Conservation (phyloP, 495 filamentous ascomycete genomes). For the Evansstolkia leycettana region DNA sequence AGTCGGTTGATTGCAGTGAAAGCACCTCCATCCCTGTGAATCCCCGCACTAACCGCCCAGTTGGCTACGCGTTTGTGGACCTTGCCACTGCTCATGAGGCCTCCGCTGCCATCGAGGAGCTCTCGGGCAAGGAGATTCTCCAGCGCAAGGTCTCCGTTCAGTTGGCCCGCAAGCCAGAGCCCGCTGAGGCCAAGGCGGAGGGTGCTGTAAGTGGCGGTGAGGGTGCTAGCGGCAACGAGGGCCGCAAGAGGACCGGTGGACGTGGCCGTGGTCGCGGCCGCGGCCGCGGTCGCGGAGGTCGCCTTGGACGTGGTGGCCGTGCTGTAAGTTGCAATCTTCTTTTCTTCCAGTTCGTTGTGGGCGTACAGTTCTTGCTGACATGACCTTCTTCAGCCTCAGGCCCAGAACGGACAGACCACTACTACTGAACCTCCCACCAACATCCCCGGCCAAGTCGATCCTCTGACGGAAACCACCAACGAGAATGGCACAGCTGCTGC, state of each 20-base stretch:
- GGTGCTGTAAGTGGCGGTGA: conserved; percentile 52
- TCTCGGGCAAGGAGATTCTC: conserved; percentile 92
- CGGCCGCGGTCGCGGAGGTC: conserved; percentile 57
- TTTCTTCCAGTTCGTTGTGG: background rate
- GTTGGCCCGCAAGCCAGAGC: conserved; percentile 92
- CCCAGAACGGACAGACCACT: conserved; percentile 16
- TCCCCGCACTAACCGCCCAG: conserved; percentile 92
- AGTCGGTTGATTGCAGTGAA: conserved; percentile 48
- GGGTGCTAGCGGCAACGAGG: conserved; percentile 57
- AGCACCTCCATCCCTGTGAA: conserved; percentile 97
- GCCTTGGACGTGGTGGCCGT: conserved; percentile 53
- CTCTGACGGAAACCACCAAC: conserved; percentile 50
- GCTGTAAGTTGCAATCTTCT: conserved; percentile 44
- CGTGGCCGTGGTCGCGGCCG: conserved; percentile 66
- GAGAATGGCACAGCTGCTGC: conserved; percentile 41
- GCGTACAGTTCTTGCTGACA: too few species aligned
- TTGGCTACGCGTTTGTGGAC: conserved; percentile 98
- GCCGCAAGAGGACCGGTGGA: conserved; percentile 67
- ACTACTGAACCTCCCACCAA: conserved; percentile 36
- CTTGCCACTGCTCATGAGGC: conserved; percentile 89
- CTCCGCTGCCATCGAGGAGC: conserved; percentile 81
- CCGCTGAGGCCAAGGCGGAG: conserved; percentile 64
- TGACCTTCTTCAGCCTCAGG: background rate
- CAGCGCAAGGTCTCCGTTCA: conserved; percentile 98
- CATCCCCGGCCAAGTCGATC: conserved; percentile 39